Evolutionary conservation across 1,139 yeast species (phyloP), one percentile per base, ranked within the genome.

Genomic region (Zhuliangozyma parablackwelliae): DNA sequence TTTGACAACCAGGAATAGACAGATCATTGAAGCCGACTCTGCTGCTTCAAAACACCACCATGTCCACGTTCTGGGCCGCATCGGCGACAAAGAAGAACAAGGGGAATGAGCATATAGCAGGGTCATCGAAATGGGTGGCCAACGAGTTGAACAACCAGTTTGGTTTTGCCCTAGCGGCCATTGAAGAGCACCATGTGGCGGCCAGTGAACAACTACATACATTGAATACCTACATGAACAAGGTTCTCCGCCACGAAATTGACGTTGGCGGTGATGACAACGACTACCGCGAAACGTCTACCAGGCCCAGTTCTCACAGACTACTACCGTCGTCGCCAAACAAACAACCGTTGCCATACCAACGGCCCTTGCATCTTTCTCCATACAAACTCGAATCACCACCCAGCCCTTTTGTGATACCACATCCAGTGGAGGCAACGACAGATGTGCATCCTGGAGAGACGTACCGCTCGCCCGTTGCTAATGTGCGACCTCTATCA

Each of bases 81-180:
- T 51, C 51, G 29, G 68, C 68, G 29, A 56, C 67, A 35, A 53
- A 52, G 44, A 45, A 37, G 34, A 36, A 45, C 11, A 56, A 53
- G 41, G 47, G 48, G 26, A 45, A 47, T 28, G 61, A 52, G 31
- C 48, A 52, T n/a, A 64, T 62, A 3, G 69, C 72, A 1, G 72
- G 72, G 2, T 56, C 69, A 4, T 63, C 71, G 7, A 56, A 53
- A 43, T 66, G 69, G 69, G 58, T 66, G 8, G 63, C 69, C 10
- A 54, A 53, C 29, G 66, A 63, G 41, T 44, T 65, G 32, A 50
- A 55, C 33, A 51, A 50, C 30, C 60, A 59, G 45, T 59, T 61
- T 41, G 48, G 54, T 26, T 51, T 49, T 21, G 66, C 62, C 13
- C 48, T 60, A n/a, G 44, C 53, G 3, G 50, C 49, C 35, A 48